Percentiles rank a stretch among this genome's conserved stretches.
Evolutionary conservation across 129 eudicot species (phyloP).

Genomic region (Ambrosia artemisiifolia): DNA sequence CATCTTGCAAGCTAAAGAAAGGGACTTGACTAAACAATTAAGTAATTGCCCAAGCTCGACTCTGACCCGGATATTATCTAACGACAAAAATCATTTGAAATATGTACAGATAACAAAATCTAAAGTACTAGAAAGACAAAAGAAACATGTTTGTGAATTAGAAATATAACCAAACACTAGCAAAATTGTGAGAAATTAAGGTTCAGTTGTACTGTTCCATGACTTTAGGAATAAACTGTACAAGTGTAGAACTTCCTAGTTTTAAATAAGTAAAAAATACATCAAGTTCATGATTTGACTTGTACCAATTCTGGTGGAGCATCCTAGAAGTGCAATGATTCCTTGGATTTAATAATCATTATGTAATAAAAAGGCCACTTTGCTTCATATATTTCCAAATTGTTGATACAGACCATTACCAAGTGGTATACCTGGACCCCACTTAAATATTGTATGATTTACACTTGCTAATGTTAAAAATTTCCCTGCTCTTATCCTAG

Average conservation of each 20-base stretch:
- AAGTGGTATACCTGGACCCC: constrained; percentile 27
- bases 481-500: constrained; percentile 25
- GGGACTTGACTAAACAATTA: neutral
- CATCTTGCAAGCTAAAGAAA: neutral
- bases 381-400: constrained; percentile 35
- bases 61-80: neutral
- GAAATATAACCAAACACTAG: neutral
- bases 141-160: neutral
- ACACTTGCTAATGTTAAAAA: constrained; percentile 24
- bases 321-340: constrained; percentile 6
- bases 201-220: neutral
- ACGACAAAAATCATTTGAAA: too few relatives aligned
- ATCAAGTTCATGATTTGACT: constrained; percentile 1
- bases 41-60: neutral
- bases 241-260: neutral
- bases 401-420: constrained; percentile 19
- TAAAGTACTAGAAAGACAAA: neutral
- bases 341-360: neutral
- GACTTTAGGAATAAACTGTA: constrained; percentile 25
- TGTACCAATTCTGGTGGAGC: constrained; percentile 12
- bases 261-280: neutral
- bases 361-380: constrained; percentile 12
- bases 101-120: neutral
- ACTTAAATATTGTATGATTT: constrained; percentile 1
- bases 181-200: constrained; percentile 1